These are phyloP conservation scores for Alternaria hordeiaustralica DNA, from an alignment of 2,329 filamentous ascomycete species.

Conservation along the genomic window DNA sequence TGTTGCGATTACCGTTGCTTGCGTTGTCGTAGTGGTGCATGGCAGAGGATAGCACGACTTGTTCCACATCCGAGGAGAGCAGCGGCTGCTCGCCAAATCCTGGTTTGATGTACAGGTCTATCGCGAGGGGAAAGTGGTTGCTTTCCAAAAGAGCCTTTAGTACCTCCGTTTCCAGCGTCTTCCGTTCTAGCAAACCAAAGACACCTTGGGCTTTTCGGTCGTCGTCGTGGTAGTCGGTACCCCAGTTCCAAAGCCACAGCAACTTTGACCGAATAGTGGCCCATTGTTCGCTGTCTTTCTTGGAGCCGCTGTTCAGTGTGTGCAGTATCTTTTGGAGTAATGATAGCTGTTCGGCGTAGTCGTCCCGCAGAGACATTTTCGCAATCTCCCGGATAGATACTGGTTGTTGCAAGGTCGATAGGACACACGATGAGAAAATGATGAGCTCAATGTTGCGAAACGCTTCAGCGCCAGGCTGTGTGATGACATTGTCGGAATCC, in stretches of 20 bases:
- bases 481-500: constrained; percentile 67
- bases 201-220: constrained; percentile 56
- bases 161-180: constrained; percentile 73
- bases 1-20: constrained; percentile 77
- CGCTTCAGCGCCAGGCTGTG: constrained; percentile 63
- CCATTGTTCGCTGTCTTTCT: constrained; percentile 63
- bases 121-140: constrained; percentile 68
- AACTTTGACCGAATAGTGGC: constrained; percentile 65
- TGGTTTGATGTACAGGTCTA: constrained; percentile 64
- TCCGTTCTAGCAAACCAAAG: constrained; percentile 63
- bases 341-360: constrained; percentile 68
- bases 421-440: constrained; percentile 57
- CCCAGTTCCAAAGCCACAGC: constrained; percentile 78
- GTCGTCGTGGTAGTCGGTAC: constrained; percentile 55
- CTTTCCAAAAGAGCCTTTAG: constrained; percentile 70
- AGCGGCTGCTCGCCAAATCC: constrained; percentile 59
- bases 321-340: constrained; percentile 67
- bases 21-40: constrained; percentile 80
- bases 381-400: constrained; percentile 53
- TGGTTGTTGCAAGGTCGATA: constrained; percentile 50
- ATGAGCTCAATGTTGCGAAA: constrained; percentile 68
- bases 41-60: constrained; percentile 67
- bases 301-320: constrained; percentile 58
- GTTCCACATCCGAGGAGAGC: constrained; percentile 59
- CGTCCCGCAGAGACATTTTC: constrained; percentile 69